These are phyloP conservation scores for Alternaria sp. DNA, from an alignment of 2,329 filamentous ascomycete species.

Conservation along the genomic window DNA sequence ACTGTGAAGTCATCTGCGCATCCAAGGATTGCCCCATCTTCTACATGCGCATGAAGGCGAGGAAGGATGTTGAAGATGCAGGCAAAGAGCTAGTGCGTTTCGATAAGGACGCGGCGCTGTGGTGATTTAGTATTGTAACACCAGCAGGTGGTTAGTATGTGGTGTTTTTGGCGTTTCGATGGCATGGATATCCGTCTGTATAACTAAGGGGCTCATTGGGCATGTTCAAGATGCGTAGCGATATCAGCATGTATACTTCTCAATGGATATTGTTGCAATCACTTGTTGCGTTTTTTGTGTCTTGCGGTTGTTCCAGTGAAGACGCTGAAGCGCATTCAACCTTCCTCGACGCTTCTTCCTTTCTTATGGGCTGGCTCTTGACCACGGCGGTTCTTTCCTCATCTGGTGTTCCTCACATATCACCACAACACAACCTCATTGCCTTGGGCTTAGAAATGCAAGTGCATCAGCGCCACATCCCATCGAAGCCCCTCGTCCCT, in stretches of 20 bases:
- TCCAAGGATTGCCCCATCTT: constrained; percentile 98
- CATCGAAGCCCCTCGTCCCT: neutral
- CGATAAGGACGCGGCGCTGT: constrained; percentile 80
- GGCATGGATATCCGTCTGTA: neutral
- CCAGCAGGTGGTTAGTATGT: too few relatives aligned
- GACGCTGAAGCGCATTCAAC: neutral
- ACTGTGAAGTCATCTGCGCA: constrained; percentile 97
- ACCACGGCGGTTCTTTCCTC: neutral
- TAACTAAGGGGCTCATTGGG: neutral
- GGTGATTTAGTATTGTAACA: constrained; percentile 38
- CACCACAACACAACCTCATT: neutral
- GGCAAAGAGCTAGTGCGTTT: constrained; percentile 90
- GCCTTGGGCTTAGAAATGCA: accelerated
- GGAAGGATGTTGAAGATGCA: constrained; percentile 96
- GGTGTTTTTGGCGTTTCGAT: constrained; percentile 9
- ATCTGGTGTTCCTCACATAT: neutral
- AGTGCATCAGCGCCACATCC: neutral
- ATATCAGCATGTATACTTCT: neutral
- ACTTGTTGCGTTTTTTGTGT: neutral
- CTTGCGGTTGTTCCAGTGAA: neutral
- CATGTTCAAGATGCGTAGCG: neutral
- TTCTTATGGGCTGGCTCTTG: neutral
- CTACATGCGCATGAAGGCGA: constrained; percentile 99
- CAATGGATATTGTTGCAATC: neutral
- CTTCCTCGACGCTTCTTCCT: neutral